Evolutionary conservation across 768 basidiomycete genomes (phyloP).

Genomic region (Asterophora parasitica): DNA sequence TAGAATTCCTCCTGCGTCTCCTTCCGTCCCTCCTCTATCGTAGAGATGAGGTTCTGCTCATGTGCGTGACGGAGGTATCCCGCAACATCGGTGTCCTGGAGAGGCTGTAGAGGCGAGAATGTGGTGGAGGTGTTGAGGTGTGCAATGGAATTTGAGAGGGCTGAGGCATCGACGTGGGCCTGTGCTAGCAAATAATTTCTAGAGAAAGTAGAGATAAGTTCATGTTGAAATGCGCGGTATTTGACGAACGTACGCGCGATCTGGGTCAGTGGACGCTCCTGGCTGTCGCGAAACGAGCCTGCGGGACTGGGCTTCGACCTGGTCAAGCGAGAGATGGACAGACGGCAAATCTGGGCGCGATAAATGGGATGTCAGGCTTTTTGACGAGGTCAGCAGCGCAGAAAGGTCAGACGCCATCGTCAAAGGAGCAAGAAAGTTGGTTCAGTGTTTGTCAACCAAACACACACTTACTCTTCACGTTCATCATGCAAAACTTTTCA

Average conservation of each 20-base stretch:
- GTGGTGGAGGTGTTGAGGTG: slow-evolving; percentile 77
- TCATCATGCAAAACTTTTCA: too few relatives aligned
- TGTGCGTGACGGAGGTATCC: slow-evolving; percentile 95
- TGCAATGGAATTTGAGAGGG: slow-evolving; percentile 77
- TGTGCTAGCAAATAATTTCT: slow-evolving; percentile 93
- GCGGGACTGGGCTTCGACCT: slow-evolving; percentile 91
- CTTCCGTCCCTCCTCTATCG: slow-evolving; percentile 85
- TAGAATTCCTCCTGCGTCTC: slow-evolving; percentile 87
- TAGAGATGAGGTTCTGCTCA: slow-evolving; percentile 90
- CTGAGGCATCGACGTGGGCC: slow-evolving; percentile 90
- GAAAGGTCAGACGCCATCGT: slow-evolving; percentile 52
- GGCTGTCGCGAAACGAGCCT: slow-evolving; percentile 74
- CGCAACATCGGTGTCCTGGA: slow-evolving; percentile 91
- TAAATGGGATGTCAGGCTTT: slow-evolving; percentile 72
- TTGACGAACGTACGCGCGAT: slow-evolving; percentile 58
- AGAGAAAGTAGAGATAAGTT: slow-evolving; percentile 4
- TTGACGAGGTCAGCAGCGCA: slow-evolving; percentile 65
- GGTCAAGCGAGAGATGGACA: slow-evolving; percentile 86
- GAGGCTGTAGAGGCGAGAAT: slow-evolving; percentile 84
- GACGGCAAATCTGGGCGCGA: slow-evolving; percentile 79
- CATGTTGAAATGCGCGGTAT: neutral
- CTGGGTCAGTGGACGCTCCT: slow-evolving; percentile 56
- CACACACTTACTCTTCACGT: too few relatives aligned
- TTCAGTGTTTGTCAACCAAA: neutral
- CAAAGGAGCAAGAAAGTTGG: neutral